Percentiles rank a stretch among this genome's conserved stretches.
These are phyloP conservation scores for Aspergillus nidulans DNA, from an alignment of 495 filamentous ascomycete genomes.

Conservation along the genomic window DNA sequence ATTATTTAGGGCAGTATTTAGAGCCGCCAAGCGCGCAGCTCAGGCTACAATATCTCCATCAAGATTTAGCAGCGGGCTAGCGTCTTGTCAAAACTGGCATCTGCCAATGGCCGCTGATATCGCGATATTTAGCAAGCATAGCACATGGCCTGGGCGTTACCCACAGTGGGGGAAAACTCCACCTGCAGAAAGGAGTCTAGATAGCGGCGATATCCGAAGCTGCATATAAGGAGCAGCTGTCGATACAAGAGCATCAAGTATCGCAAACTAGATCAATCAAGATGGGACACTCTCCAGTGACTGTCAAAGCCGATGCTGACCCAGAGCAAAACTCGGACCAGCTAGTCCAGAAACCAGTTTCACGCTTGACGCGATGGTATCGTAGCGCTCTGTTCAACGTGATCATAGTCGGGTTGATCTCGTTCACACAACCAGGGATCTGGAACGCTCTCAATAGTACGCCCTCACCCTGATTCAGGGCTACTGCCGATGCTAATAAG, in stretches of 20 bases:
- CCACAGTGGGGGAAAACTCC: neutral
- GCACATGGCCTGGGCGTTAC: neutral
- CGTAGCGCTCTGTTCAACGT: conserved; percentile 12
- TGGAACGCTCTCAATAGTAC: conserved; percentile 12
- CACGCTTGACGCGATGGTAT: conserved; percentile 7
- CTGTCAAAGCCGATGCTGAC: neutral
- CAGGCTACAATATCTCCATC: neutral
- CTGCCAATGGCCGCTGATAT: neutral
- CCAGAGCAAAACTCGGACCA: conserved; percentile 4
- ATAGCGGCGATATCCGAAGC: neutral
- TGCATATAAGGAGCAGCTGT: neutral
- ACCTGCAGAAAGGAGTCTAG: too few relatives aligned
- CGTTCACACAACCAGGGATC: conserved; percentile 8
- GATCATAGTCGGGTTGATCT: conserved; percentile 10
- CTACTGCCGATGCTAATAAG: neutral
- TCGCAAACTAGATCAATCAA: neutral
- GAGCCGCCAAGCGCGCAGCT: neutral
- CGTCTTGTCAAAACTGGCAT: neutral
- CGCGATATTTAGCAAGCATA: neutral
- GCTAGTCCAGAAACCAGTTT: conserved; percentile 2
- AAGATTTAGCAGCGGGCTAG: neutral
- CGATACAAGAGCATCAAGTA: too few relatives aligned
- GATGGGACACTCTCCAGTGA: conserved; percentile 2
- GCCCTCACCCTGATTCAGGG: too few relatives aligned
- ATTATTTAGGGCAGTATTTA: too few relatives aligned